Conservation (phyloP, 768 basidiomycete genomes). For the Boletus eberwhitei region DNA sequence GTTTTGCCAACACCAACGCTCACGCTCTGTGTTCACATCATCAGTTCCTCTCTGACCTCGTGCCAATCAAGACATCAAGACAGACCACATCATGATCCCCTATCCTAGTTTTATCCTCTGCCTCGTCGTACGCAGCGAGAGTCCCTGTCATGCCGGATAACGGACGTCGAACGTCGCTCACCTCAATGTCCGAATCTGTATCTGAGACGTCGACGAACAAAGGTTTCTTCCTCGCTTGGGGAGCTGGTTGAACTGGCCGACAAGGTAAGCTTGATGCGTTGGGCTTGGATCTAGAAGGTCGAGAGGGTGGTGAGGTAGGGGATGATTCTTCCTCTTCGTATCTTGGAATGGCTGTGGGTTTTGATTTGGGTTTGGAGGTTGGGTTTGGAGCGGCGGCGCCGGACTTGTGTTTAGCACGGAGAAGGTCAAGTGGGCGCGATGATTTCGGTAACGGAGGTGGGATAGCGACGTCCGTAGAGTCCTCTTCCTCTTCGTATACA, state of each 20-base stretch:
- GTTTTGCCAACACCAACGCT: not conserved
- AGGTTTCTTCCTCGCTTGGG: slow-evolving; percentile 8
- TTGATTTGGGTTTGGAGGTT: not conserved
- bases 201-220: slow-evolving; percentile 26
- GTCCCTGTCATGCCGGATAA: not conserved
- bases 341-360: not conserved
- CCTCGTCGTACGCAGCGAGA: not conserved
- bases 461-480: not conserved
- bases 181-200: slow-evolving; percentile 18
- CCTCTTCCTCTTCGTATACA: slow-evolving; percentile 10
- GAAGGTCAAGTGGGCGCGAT: slow-evolving; percentile 27
- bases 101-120: not conserved
- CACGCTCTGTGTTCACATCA: not conserved
- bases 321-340: slow-evolving; percentile 15
- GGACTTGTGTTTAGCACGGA: slow-evolving; percentile 13
- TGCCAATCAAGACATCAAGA: not conserved
- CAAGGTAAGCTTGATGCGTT: not conserved
- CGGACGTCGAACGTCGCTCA: slow-evolving; percentile 9
- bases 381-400: not conserved
- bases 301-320: not conserved
- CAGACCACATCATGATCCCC: slow-evolving; percentile 4
- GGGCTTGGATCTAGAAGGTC: not conserved
- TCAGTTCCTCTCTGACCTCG: not conserved
- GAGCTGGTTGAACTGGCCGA: not conserved
- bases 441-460: slow-evolving; percentile 12